A percentile compares a stretch with the other conserved stretches of the same genome.
These are phyloP conservation scores for Zelopaecilomyces penicillatus DNA, from an alignment of 2,329 filamentous ascomycete genomes.

Conservation along the genomic window DNA sequence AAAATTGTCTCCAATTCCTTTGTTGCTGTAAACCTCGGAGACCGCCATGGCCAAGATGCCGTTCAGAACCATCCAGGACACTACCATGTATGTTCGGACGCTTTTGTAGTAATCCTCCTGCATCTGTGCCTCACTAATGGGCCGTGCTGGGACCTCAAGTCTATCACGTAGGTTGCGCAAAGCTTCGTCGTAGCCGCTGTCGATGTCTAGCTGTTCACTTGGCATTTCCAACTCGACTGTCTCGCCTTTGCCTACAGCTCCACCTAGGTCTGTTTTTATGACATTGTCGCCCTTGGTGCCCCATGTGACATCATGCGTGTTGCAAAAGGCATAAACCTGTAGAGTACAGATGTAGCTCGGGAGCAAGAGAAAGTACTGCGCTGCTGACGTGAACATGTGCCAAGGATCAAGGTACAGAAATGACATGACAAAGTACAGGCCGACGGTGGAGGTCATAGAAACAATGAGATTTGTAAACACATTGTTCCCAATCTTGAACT, in stretches of 20 bases:
- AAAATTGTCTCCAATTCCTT: constrained; percentile 68
- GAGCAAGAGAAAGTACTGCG: constrained; percentile 86
- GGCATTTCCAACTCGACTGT: constrained; percentile 97
- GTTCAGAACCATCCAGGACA: constrained; percentile 88
- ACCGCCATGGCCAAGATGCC: constrained; percentile 90
- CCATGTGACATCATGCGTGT: constrained; percentile 98
- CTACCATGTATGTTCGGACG: constrained; percentile 96
- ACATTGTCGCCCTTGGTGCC: constrained; percentile 98
- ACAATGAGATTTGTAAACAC: constrained; percentile 94
- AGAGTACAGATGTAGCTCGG: constrained; percentile 94
- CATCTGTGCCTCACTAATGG: constrained; percentile 65
- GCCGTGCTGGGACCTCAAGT: constrained; percentile 63
- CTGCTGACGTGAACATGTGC: constrained; percentile 94
- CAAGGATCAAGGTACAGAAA: constrained; percentile 96
- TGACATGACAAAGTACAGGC: constrained; percentile 92
- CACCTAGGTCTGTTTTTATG: constrained; percentile 82
- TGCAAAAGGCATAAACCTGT: constrained; percentile 98
- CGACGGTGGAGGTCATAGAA: constrained; percentile 78
- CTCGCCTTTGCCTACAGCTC: constrained; percentile 68
- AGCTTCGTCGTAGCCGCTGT: constrained; percentile 94
- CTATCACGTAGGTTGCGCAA: constrained; percentile 91
- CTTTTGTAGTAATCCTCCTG: constrained; percentile 99
- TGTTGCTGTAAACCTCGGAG: constrained; percentile 70
- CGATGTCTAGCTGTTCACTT: constrained; percentile 93
- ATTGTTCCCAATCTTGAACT: constrained; percentile 60